A percentile compares a stretch with the other conserved stretches of the same genome.
Conservation (phyloP, 768 basidiomycete genomes). For the Krasilnikovozyma curviuscula region DNA sequence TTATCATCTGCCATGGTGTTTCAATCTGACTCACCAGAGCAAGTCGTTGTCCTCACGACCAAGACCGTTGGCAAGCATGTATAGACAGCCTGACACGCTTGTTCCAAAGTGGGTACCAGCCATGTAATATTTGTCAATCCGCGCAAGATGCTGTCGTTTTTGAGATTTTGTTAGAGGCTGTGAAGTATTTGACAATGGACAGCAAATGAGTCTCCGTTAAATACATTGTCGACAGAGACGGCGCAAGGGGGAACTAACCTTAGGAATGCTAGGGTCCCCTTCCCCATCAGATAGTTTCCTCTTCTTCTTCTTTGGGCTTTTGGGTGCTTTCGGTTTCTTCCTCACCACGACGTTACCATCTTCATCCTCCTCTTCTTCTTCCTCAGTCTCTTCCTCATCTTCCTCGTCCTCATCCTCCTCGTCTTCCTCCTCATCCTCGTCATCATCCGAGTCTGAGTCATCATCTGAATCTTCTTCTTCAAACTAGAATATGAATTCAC, state of each 20-base stretch:
- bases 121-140: conserved; percentile 62
- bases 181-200: conserved; percentile 28
- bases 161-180: conserved; percentile 50
- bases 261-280: no score
- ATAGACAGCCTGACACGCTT: conserved; percentile 72
- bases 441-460: conserved; percentile 31
- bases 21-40: conserved; percentile 44
- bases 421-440: conserved; percentile 16
- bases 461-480: conserved; percentile 42
- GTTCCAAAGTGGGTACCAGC: conserved; percentile 74
- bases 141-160: conserved; percentile 40
- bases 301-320: conserved; percentile 12
- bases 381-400: conserved; percentile 19
- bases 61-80: conserved; percentile 71
- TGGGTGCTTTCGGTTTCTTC: conserved; percentile 10
- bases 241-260: no score
- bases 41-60: conserved; percentile 86
- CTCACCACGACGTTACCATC: conserved; percentile 9
- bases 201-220: not conserved
- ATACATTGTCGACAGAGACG: conserved; percentile 2
- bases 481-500: not conserved
- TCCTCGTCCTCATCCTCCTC: conserved; percentile 29
- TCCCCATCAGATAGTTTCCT: conserved; percentile 14
- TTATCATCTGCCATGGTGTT: not conserved
- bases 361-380: conserved; percentile 15